Evolutionary conservation across 2,329 filamentous ascomycete genomes (phyloP).

Genomic region (Septoria petroselini): DNA sequence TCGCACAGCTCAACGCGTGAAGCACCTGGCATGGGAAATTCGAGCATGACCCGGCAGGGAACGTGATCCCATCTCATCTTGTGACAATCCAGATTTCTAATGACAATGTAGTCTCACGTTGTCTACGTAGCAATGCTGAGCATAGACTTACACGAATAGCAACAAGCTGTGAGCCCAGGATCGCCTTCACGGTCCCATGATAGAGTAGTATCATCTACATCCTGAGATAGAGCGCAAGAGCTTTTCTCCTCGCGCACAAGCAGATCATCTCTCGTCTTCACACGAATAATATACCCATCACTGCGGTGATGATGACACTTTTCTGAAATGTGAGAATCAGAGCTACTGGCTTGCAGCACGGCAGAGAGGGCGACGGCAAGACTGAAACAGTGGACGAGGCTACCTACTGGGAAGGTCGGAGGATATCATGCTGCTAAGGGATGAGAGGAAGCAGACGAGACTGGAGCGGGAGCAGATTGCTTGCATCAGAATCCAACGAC

Average conservation of each 20-base stretch:
- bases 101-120: no score
- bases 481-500: slow-evolving; percentile 61
- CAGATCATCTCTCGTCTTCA: slow-evolving; percentile 58
- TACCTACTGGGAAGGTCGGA: slow-evolving; percentile 38
- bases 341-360: slow-evolving; percentile 54
- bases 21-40: no score
- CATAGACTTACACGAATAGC: no score
- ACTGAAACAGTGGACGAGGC: slow-evolving; percentile 62
- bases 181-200: no score
- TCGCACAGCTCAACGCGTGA: no score
- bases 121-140: no score
- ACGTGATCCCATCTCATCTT: no score
- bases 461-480: slow-evolving; percentile 57
- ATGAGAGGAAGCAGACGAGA: slow-evolving; percentile 50
- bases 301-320: slow-evolving; percentile 65
- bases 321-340: slow-evolving; percentile 50
- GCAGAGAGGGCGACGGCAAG: slow-evolving; percentile 56
- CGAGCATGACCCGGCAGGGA: no score
- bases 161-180: no score
- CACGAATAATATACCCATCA: slow-evolving; percentile 54
- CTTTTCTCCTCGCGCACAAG: slow-evolving; percentile 58
- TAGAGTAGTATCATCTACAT: no score
- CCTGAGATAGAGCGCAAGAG: no score
- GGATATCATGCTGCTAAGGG: slow-evolving; percentile 58
- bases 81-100: no score